Evolutionary conservation across 2,329 filamentous ascomycete species (phyloP).

Genomic region (Talaromyces sp.): DNA sequence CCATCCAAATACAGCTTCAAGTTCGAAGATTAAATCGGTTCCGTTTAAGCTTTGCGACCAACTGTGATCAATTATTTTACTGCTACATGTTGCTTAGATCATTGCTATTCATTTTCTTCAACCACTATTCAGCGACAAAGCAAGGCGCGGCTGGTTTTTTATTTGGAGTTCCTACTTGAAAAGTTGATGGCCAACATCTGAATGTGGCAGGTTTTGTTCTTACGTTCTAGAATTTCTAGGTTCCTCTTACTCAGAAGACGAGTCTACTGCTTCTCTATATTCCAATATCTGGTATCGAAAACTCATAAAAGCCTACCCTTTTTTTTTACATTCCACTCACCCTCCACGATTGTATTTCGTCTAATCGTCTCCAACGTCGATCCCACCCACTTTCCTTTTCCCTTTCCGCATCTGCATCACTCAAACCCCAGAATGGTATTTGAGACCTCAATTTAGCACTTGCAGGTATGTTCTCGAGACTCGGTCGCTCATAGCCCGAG

Average conservation of each 20-base stretch:
- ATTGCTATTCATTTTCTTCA: conserved; percentile 17
- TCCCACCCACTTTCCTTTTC: conserved; percentile 36
- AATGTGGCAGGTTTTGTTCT: neutral
- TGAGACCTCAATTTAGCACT: conserved; percentile 37
- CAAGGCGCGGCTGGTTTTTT: conserved; percentile 12
- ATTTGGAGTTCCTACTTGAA: neutral
- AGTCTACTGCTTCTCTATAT: neutral
- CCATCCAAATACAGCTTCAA: conserved; percentile 78
- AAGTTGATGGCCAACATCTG: neutral
- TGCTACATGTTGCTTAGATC: conserved; percentile 3
- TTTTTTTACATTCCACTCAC: conserved; percentile 28
- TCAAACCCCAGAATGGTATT: conserved; percentile 27
- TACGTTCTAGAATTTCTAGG: neutral
- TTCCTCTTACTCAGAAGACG: neutral
- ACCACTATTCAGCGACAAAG: conserved; percentile 14
- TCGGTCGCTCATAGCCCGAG: conserved; percentile 45
- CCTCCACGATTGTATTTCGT: conserved; percentile 22
- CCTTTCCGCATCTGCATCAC: conserved; percentile 21
- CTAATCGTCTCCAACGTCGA: conserved; percentile 35
- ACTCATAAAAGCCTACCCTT: neutral
- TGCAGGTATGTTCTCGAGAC: conserved; percentile 29
- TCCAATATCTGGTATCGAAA: neutral
- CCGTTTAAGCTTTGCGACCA: neutral
- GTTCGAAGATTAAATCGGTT: conserved; percentile 71
- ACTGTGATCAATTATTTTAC: neutral